phyloP scores from a whole-genome alignment of 345 rosid species.

The Leavenworthia alabamica region DNA sequence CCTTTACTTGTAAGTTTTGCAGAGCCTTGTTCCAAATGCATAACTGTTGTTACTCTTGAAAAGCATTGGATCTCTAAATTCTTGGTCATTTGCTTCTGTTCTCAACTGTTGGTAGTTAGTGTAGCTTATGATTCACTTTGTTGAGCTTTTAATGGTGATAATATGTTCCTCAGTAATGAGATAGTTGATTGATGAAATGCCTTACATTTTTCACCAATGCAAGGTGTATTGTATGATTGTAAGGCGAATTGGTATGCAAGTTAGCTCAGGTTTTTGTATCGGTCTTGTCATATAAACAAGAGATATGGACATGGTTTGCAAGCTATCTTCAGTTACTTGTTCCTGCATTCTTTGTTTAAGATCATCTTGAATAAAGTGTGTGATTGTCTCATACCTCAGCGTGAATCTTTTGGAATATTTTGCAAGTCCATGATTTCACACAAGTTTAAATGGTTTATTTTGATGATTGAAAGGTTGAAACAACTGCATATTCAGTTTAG shows the following conservation, averaged over 20 bases:
- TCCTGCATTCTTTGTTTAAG: no score
- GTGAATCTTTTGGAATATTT: neutral
- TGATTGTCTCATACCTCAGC: neutral
- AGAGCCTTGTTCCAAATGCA: conserved; percentile 23
- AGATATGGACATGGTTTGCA: conserved; percentile 1
- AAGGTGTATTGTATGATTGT: neutral
- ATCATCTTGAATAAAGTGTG: no score
- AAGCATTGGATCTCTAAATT: conserved; percentile 13
- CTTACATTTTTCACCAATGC: neutral
- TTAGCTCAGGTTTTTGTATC: neutral
- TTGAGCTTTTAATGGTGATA: neutral
- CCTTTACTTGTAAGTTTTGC: conserved; percentile 26
- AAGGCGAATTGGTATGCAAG: neutral
- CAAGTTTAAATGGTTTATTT: conserved; percentile 1
- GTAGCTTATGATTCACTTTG: neutral
- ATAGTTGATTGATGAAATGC: neutral
- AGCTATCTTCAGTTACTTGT: neutral
- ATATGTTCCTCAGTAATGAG: neutral
- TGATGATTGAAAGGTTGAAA: no score
- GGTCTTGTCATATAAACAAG: neutral
- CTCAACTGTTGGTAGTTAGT: no score
- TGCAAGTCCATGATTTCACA: neutral
- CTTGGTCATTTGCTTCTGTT: conserved; percentile 14
- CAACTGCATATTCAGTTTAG: no score
- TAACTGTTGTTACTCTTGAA: conserved; percentile 24